Base-by-base conservation (phyloP, 2,329 filamentous ascomycete genomes). In the Amauroascus niger region DNA sequence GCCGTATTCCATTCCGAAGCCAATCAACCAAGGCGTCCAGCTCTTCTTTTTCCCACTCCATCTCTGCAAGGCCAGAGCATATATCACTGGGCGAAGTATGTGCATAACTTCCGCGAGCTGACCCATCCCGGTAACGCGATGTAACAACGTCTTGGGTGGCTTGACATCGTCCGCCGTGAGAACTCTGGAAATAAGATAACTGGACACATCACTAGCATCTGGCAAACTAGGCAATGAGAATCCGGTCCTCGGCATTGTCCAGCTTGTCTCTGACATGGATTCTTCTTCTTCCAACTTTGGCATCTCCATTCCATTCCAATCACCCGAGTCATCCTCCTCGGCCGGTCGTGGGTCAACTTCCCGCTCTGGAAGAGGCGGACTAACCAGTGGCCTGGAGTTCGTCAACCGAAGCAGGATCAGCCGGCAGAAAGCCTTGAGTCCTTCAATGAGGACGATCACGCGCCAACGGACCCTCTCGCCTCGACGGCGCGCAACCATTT, bases 91-190 rank as follows among this genome's bases (percentile, higher is more conserved):
- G 16, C 91, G 82, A 1, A 97, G 71, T 59, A 97, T 95, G 67
- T 95, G 91, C 45, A 98, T 74, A n/a, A 90, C 74, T 73, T 98
- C 93, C 3, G 91, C 90, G 0, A 88, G 73, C 61, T 90, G 88
- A 0, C 89, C 89, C 57, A 86, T 84, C 1, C 93, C 77, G 2
- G 67, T 71, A 28, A 76, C 76, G 33, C 82, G 82, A 66, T 94
- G 90, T n/a, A 97, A 76, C 6, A 98, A 79, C 52, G 86, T 84
- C 33, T 86, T 84, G 0, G 93, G 88, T 0, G 91, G 87, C 68
- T 95, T 96, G 74, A 98, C 93, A 66, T 97, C 93, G 71, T 98
- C 93, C 7, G 93, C 88, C 0, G 88, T 95, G 45, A 98, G 78
- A 11, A 97, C 91, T 60, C 94, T 90, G 32, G 86, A 84, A 22